Evolutionary conservation across 805 yeast genomes (phyloP), one percentile per base, ranked within the genome.

Genomic region (Blastobotrys muscicola): DNA sequence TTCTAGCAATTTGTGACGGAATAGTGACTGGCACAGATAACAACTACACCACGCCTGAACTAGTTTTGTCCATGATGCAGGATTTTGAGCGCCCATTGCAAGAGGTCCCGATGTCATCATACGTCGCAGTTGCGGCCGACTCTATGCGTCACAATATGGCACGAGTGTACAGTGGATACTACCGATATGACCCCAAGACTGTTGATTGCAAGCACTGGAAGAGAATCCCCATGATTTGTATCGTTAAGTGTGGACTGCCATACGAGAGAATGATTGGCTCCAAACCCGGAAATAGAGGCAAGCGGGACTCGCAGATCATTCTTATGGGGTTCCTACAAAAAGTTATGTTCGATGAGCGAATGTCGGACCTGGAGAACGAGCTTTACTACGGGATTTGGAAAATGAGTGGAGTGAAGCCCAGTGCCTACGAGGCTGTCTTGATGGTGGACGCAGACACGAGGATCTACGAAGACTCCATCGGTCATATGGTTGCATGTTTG

Each of bases 371-470:
- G 46, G 96, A 89, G 55, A 85, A 75, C 56, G 94, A 83, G 58
- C 70, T 89, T 53, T 65, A 85, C 56, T 72, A 71, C 41, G 74
- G 74, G 31, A 82, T 89, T 13, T 85, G 94, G 90, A 72, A 75
- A 53, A 13, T 38, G 40, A 29, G 11, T 0, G 95, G 95, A 1
- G 64, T 85, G 34, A 80, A 84, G 78, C 80, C 94, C 0, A 84
- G 78, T 41, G 71, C 74, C 59, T 89, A 85, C 63, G 96, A 89
- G 60, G 69, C 81, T 12, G 78, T 83, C 12, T 65, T 89, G 29
- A 87, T 87, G 95, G 95, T 89, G 29, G 97, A 89, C 67, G 97
- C 97, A 2, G 97, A 89, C 66, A 86, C 97, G 0, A 77, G 78
- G 58, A 84, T 87, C 2, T 85, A 71, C 58, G 90, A 94, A 0